Evolutionary conservation across 805 yeast genomes (phyloP).

Genomic region (Ogataea sp.): DNA sequence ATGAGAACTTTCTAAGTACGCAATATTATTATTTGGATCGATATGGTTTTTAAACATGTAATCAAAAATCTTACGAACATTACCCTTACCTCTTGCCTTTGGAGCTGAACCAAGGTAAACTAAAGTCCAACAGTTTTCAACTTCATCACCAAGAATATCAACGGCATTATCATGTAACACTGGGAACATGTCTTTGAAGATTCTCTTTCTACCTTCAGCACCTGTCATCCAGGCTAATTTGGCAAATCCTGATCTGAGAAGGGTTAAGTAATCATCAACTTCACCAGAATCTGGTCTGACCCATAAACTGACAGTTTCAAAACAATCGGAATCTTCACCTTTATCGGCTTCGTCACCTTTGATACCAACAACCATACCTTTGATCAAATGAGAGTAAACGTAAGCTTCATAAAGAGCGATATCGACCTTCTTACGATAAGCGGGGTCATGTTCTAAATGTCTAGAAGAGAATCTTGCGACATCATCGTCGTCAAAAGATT

Average conservation of each 20-base stretch:
- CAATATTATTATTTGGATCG: conserved; percentile 30
- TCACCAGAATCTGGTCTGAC: conserved; percentile 37
- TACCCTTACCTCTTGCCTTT: conserved; percentile 49
- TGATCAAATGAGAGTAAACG: conserved; percentile 38
- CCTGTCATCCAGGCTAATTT: conserved; percentile 42
- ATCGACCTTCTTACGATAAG: conserved; percentile 24
- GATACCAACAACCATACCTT: conserved; percentile 42
- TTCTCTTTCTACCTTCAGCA: conserved; percentile 37
- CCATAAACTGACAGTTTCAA: conserved; percentile 52
- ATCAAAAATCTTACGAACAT: conserved; percentile 40
- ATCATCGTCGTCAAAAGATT: conserved; percentile 24
- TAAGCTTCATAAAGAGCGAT: conserved; percentile 41
- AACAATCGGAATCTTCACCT: conserved; percentile 22
- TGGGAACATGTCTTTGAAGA: conserved; percentile 43
- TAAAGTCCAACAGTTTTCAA: conserved; percentile 23
- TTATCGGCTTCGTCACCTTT: conserved; percentile 32
- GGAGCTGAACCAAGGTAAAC: conserved; percentile 29
- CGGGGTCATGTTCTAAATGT: conserved; percentile 26
- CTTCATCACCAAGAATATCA: conserved; percentile 35
- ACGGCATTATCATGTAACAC: conserved; percentile 40
- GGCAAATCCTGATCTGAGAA: conserved; percentile 46
- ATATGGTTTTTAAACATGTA: conserved; percentile 38
- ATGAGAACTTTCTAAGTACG: conserved; percentile 45
- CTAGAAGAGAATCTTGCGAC: conserved; percentile 25
- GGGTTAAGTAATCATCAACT: conserved; percentile 35